Conservation (phyloP, 192 early-diverging fungal genomes). For the Chytriomyces hyalinus region DNA sequence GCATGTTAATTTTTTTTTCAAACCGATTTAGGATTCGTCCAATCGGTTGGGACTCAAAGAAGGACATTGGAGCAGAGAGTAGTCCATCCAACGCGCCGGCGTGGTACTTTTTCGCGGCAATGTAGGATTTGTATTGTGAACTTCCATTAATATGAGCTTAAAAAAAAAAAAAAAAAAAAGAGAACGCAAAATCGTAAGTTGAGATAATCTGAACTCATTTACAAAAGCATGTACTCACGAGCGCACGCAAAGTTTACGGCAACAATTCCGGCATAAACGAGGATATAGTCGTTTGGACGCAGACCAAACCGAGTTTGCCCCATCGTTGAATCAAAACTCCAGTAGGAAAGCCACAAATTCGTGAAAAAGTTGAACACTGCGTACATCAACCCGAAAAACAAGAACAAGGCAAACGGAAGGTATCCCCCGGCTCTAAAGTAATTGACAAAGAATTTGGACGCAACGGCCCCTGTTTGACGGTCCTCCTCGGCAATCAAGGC, state of each 20-base stretch:
- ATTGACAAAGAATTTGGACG: background rate
- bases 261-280: background rate
- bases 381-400: background rate
- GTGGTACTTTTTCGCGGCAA: constrained; percentile 42
- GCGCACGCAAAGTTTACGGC: background rate
- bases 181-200: too few species aligned
- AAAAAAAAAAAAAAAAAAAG: too few species aligned
- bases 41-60: constrained; percentile 66
- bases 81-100: constrained; percentile 47
- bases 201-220: too few species aligned
- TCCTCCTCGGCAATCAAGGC: constrained; percentile 40
- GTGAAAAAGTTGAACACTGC: background rate
- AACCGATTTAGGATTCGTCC: constrained; percentile 71
- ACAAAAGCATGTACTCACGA: too few species aligned
- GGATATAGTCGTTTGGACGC: background rate
- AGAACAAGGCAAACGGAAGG: background rate
- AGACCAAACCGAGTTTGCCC: constrained; percentile 7
- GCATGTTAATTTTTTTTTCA: too few species aligned
- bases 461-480: constrained; percentile 30
- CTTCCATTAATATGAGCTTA: background rate
- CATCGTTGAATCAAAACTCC: constrained; percentile 5
- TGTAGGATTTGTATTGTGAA: background rate
- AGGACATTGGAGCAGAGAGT: constrained; percentile 62
- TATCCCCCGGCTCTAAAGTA: background rate
- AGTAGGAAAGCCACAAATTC: background rate